Percentiles rank a stretch among this genome's conserved stretches.
phyloP scores from a whole-genome alignment of 768 basidiomycete species.

The Tulasnella sp. region DNA sequence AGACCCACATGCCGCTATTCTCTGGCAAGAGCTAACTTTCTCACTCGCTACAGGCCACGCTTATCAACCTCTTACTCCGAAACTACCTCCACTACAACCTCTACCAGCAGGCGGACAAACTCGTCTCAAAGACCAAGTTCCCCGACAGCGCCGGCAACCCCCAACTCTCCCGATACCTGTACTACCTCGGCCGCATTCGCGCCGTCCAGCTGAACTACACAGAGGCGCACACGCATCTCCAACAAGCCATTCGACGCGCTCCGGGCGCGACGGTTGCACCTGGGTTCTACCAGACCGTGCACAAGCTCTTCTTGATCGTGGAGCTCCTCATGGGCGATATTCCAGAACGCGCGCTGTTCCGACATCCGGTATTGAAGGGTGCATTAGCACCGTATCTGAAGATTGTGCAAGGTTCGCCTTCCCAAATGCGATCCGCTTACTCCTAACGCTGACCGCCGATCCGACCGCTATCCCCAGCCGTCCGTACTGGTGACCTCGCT shows the following conservation, averaged over 20 bases:
- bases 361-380: slow-evolving; percentile 88
- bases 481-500: slow-evolving; percentile 91
- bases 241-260: slow-evolving; percentile 93
- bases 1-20: not conserved
- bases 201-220: slow-evolving; percentile 94
- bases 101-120: slow-evolving; percentile 95
- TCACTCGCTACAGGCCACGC: slow-evolving; percentile 59
- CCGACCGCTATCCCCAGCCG: slow-evolving; percentile 58
- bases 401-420: slow-evolving; percentile 81
- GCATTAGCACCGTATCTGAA: slow-evolving; percentile 89
- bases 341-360: slow-evolving; percentile 86
- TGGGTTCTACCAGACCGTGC: slow-evolving; percentile 93
- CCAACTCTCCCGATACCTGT: slow-evolving; percentile 91
- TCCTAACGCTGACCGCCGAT: slow-evolving; percentile 8
- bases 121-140: slow-evolving; percentile 92
- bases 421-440: slow-evolving; percentile 50
- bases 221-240: slow-evolving; percentile 85
- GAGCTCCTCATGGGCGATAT: slow-evolving; percentile 98
- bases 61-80: slow-evolving; percentile 91
- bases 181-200: slow-evolving; percentile 90
- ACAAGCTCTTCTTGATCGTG: slow-evolving; percentile 93
- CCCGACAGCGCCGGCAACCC: slow-evolving; percentile 78
- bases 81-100: slow-evolving; percentile 88
- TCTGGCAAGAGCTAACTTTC: slow-evolving; percentile 9
- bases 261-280: slow-evolving; percentile 85